Percentiles rank a stretch among this genome's conserved stretches.
Conservation (phyloP, 2,329 filamentous ascomycete genomes). For the Beauveria australis region DNA sequence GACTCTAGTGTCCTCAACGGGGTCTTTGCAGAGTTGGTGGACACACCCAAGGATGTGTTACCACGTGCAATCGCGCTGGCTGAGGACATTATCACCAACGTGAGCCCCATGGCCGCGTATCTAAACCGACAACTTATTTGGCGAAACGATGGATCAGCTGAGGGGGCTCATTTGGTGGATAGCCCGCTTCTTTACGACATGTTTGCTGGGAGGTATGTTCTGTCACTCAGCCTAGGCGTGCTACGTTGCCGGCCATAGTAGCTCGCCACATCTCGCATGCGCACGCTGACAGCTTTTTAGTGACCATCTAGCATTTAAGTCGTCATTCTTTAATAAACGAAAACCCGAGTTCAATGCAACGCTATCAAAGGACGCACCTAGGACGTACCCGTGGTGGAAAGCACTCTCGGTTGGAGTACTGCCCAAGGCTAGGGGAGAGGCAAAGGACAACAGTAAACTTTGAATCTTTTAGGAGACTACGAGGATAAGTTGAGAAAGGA, state of each 20-base stretch:
- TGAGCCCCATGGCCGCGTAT: constrained; percentile 5
- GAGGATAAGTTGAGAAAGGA: neutral
- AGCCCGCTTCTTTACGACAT: constrained; percentile 10
- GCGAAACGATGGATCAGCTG: constrained; percentile 5
- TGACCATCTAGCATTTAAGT: constrained; percentile 7
- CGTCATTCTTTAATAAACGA: neutral
- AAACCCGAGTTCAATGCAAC: neutral
- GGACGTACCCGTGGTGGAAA: constrained; percentile 1
- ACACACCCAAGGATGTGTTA: constrained; percentile 8
- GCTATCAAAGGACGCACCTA: neutral
- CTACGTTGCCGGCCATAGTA: too few species aligned
- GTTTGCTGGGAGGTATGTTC: constrained; percentile 4
- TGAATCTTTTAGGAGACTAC: neutral
- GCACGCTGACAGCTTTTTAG: neutral
- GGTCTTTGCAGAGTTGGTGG: constrained; percentile 9
- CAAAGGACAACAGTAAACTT: neutral
- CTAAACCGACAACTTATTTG: constrained; percentile 12
- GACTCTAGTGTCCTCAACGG: neutral
- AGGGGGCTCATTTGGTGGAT: constrained; percentile 9
- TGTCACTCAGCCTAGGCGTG: too few species aligned
- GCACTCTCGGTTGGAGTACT: neutral
- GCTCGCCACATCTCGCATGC: neutral
- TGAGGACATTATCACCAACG: constrained; percentile 7
- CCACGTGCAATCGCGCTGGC: constrained; percentile 9
- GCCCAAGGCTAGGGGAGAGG: neutral